A percentile compares a stretch with the other conserved stretches of the same genome.
phyloP scores from a whole-genome alignment of 2,329 filamentous ascomycete species.

The Amesomyces nigricolor region DNA sequence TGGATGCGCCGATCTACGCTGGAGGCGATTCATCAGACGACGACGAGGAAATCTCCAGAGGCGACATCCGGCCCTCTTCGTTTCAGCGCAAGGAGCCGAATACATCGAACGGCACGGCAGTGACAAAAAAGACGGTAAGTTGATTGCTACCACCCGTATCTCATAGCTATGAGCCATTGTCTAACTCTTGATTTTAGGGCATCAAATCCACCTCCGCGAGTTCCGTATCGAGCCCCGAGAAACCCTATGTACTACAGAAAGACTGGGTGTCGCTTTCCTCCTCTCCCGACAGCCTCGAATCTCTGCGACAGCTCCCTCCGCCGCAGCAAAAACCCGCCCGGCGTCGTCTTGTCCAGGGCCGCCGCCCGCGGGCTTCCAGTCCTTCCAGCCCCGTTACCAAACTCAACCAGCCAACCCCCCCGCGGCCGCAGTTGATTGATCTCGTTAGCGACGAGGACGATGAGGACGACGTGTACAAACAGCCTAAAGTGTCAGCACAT shows the following conservation, averaged over 20 bases:
- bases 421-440: slow-evolving; percentile 18
- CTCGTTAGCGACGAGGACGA: slow-evolving; percentile 40
- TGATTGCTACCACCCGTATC: neutral
- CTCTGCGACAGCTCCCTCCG: slow-evolving; percentile 6
- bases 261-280: slow-evolving; percentile 23
- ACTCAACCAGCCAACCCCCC: slow-evolving; percentile 1
- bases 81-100: slow-evolving; percentile 40
- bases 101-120: neutral
- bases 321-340: slow-evolving; percentile 20
- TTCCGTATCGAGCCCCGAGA: slow-evolving; percentile 18
- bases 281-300: slow-evolving; percentile 18
- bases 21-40: slow-evolving; percentile 51
- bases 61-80: slow-evolving; percentile 57
- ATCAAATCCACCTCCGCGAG: slow-evolving; percentile 13
- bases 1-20: slow-evolving; percentile 32
- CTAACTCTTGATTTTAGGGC: slow-evolving; percentile 5
- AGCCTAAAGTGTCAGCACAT: slow-evolving; percentile 10
- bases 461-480: slow-evolving; percentile 32
- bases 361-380: slow-evolving; percentile 19
- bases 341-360: slow-evolving; percentile 25
- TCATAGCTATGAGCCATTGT: neutral
- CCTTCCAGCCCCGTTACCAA: slow-evolving; percentile 18
- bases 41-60: slow-evolving; percentile 48
- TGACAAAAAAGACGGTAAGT: neutral
- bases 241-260: slow-evolving; percentile 17